A percentile compares a stretch with the other conserved stretches of the same genome.
Conservation (phyloP, 768 basidiomycete species). For the Naganishia antarctica region DNA sequence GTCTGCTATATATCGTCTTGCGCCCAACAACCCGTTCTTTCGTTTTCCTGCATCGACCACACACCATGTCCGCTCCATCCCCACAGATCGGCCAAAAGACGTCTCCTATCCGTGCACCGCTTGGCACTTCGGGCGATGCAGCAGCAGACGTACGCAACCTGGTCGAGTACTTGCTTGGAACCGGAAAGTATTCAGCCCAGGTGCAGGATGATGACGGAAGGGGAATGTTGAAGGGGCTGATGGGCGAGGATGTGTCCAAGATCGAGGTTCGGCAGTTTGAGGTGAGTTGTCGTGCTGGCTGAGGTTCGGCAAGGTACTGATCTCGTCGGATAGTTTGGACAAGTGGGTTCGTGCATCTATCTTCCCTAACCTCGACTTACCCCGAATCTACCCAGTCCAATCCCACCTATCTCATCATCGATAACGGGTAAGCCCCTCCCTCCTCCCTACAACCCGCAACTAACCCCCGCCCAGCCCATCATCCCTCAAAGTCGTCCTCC, state of each 20-base stretch:
- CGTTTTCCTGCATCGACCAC: too few relatives aligned
- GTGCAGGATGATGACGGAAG: neutral
- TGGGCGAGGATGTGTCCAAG: constrained; percentile 53
- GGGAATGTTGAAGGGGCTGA: neutral
- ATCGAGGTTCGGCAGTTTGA: constrained; percentile 88
- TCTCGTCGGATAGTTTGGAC: constrained; percentile 65
- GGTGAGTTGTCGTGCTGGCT: constrained; percentile 53
- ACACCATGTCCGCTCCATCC: constrained; percentile 1
- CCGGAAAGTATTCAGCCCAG: neutral
- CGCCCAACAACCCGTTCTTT: too few relatives aligned
- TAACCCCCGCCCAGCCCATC: neutral
- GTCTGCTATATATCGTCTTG: too few relatives aligned
- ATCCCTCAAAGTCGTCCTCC: constrained; percentile 59
- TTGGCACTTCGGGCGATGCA: constrained; percentile 4
- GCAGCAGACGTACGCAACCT: neutral
- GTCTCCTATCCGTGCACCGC: constrained; percentile 10
- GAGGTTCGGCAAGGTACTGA: neutral
- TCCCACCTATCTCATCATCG: constrained; percentile 89
- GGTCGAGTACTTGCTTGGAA: constrained; percentile 54
- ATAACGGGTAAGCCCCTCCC: constrained; percentile 61
- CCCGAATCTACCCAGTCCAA: constrained; percentile 62
- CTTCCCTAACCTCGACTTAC: neutral
- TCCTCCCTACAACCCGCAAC: neutral
- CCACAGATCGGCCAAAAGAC: constrained; percentile 20
- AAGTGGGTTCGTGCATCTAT: constrained; percentile 59